Conservation (phyloP, 2,329 filamentous ascomycete genomes). For the Ophiostoma himal-ulmi region DNA sequence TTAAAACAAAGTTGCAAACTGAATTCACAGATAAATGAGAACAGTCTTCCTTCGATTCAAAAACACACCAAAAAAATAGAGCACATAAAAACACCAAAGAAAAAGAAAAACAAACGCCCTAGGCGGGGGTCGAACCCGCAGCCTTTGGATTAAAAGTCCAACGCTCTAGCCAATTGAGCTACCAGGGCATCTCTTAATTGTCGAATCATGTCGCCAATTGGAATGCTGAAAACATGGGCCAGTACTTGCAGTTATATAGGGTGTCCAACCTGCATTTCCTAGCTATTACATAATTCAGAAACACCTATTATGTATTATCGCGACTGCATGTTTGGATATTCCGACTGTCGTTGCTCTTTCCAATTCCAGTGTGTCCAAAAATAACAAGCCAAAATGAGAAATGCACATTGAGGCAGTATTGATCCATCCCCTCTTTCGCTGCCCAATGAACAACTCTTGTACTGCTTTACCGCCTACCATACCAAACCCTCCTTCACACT, state of each 20-base stretch:
- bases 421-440: no score
- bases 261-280: accelerated
- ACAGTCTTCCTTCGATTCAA: no score
- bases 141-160: constrained; percentile 20
- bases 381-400: neutral
- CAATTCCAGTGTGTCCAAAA: neutral
- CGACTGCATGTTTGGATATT: neutral
- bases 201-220: constrained; percentile 13
- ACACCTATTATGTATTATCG: neutral
- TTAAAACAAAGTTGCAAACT: no score
- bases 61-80: neutral
- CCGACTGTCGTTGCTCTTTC: neutral
- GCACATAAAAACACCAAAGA: neutral
- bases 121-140: constrained; percentile 20
- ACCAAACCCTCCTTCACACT: no score
- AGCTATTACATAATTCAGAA: neutral
- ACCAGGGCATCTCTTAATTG: constrained; percentile 15
- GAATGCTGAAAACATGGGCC: neutral
- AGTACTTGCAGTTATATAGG: neutral
- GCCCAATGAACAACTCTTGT: neutral
- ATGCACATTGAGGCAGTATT: neutral
- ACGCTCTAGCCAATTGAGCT: constrained; percentile 21
- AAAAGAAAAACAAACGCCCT: constrained; percentile 14
- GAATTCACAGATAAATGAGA: no score
- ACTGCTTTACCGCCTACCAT: neutral